phyloP scores from a whole-genome alignment of 2,329 filamentous ascomycete species.

The Trichophyton verrucosum region DNA sequence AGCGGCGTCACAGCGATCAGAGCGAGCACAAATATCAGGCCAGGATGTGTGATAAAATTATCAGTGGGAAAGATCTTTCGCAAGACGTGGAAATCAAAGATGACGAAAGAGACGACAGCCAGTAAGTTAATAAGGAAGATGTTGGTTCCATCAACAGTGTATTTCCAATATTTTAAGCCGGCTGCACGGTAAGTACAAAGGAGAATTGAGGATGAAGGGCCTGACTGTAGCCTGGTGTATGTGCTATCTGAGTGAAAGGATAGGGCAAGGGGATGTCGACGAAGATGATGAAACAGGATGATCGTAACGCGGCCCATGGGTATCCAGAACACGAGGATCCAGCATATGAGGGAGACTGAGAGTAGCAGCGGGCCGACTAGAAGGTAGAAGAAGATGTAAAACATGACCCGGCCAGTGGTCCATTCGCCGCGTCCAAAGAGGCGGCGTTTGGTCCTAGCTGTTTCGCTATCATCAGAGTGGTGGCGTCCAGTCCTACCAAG shows the following conservation, averaged over 20 bases:
- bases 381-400: conserved; percentile 93
- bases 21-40: conserved; percentile 72
- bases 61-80: conserved; percentile 56
- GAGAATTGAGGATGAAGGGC: conserved; percentile 70
- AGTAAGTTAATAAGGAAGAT: conserved; percentile 98
- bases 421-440: conserved; percentile 92
- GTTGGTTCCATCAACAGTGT: conserved; percentile 95
- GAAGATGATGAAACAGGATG: conserved; percentile 78
- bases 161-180: conserved; percentile 96
- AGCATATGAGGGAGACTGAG: conserved; percentile 76
- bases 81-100: conserved; percentile 81
- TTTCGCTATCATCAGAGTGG: conserved; percentile 28
- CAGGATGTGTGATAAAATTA: conserved; percentile 63
- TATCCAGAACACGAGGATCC: conserved; percentile 94
- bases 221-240: conserved; percentile 57
- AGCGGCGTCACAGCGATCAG: conserved; percentile 88
- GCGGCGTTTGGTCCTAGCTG: conserved; percentile 54
- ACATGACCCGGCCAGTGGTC: conserved; percentile 87
- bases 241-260: conserved; percentile 81
- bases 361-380: conserved; percentile 78
- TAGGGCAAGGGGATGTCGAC: conserved; percentile 80
- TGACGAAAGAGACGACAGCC: conserved; percentile 82
- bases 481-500: conserved; percentile 55
- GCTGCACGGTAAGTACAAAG: conserved; percentile 95
- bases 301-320: conserved; percentile 95